Conservation (phyloP, 176 grass and related monocot genomes). For the Areca catechu region DNA sequence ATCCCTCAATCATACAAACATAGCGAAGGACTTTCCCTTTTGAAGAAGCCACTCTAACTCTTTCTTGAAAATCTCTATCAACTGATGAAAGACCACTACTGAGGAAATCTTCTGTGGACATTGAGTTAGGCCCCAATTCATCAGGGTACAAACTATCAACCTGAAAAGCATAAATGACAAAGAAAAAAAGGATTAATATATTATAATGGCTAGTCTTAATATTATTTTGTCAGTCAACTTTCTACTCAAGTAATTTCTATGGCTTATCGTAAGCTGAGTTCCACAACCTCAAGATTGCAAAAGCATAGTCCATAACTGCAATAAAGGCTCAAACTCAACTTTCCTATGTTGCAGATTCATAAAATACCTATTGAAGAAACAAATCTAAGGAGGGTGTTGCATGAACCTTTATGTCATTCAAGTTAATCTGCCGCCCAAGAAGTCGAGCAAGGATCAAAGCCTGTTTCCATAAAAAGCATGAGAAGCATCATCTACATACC, state of each 20-base stretch:
- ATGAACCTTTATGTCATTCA: constrained; percentile 74
- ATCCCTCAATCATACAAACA: constrained; percentile 50
- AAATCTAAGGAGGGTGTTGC: not conserved
- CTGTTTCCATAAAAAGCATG: constrained; percentile 26
- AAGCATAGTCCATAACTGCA: too few species aligned
- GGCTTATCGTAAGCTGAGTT: too few species aligned
- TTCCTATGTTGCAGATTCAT: too few species aligned
- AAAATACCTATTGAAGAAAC: not conserved
- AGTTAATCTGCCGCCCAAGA: constrained; percentile 49
- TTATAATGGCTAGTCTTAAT: not conserved
- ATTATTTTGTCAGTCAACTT: too few species aligned
- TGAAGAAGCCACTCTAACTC: constrained; percentile 48
- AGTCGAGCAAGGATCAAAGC: constrained; percentile 84
- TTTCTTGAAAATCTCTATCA: constrained; percentile 64
- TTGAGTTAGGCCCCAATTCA: constrained; percentile 56
- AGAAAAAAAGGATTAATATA: not conserved
- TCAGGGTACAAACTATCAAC: constrained; percentile 82
- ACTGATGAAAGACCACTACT: constrained; percentile 47
- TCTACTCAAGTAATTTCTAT: too few species aligned
- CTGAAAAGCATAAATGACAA: constrained; percentile 31
- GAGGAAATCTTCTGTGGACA: constrained; percentile 64
- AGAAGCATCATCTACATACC: too few species aligned
- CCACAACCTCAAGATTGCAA: too few species aligned
- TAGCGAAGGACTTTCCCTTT: constrained; percentile 88
- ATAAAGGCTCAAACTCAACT: too few species aligned